Base-by-base conservation (phyloP, 176 grass and related monocot genomes). In the Cocos nucifera region DNA sequence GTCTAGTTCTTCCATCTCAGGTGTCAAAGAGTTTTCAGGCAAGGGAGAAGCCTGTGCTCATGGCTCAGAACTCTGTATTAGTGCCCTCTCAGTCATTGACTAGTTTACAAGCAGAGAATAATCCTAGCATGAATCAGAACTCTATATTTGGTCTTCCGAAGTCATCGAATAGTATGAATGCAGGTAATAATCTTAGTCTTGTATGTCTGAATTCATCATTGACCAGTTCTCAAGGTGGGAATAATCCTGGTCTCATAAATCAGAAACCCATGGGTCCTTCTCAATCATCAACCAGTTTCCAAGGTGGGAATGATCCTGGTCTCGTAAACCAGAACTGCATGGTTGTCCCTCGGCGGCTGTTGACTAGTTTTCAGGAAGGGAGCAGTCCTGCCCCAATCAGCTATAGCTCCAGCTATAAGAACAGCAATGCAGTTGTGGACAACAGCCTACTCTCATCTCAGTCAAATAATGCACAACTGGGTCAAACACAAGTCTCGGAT, bases 1-100 rank as follows among this genome's bases (percentile, higher is more conserved):
- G 88, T 68, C 75, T 98, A 62, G 77, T 98, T 64, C 67, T 82
- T 63, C 77, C 85, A 17, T 83, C 84, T 65, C 84, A 92, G 53
- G 66, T 79, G 54, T 73, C 91, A 73, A 85, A 79, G 19, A 71
- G 27, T 22, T 89, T 88, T 68, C 68, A 83, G 56, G 39, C 65
- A 69, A 77, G 69, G 22, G 82, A 88, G 19, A 73, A 73, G 44
- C 15, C 79, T 52, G 26, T 72, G 56, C 48, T 53, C 22, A 44
- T 57, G 59, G 54, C 39, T 79, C 85, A 80, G 53, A 82, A 79
- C 12, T 63, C 70, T 68, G 59, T 75, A 39, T 27, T 78, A 17
- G 50, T 60, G 49, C 67, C 67, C 51, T 78, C 87, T 71, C 85
- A 74, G 67, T 69, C 67, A 2, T 72, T 82, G 44, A 83, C 32